Conservation (phyloP, 2,329 filamentous ascomycete genomes). For the Fusarium abutilonis region DNA sequence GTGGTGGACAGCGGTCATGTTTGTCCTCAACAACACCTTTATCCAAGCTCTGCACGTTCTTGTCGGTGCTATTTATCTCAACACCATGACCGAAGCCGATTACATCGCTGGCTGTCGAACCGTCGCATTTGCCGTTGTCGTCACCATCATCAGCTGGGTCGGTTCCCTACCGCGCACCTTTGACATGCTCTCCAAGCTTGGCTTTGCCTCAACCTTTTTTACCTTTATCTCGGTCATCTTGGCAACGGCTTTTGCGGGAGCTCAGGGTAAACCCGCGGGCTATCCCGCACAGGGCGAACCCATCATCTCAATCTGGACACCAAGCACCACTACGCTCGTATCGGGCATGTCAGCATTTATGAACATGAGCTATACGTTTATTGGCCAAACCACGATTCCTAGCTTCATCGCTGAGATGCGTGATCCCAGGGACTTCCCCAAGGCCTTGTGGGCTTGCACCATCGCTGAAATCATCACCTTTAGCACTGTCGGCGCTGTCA, state of each 20-base stretch:
- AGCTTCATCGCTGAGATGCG: constrained; percentile 97
- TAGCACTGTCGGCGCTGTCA: constrained; percentile 79
- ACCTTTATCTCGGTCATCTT: constrained; percentile 89
- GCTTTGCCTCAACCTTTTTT: constrained; percentile 81
- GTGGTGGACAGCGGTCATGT: constrained; percentile 81
- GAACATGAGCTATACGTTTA: constrained; percentile 96
- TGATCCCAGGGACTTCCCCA: constrained; percentile 82
- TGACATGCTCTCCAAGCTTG: constrained; percentile 78
- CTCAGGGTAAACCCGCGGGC: constrained; percentile 76
- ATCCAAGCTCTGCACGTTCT: constrained; percentile 85
- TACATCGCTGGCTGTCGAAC: constrained; percentile 73
- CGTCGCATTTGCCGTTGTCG: constrained; percentile 78
- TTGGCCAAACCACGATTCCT: constrained; percentile 91
- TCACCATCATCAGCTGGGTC: constrained; percentile 77
- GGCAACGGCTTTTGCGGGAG: constrained; percentile 82
- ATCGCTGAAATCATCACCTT: constrained; percentile 88
- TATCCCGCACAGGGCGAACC: constrained; percentile 70
- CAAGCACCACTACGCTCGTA: constrained; percentile 79
- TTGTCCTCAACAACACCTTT: constrained; percentile 91
- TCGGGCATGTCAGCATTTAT: constrained; percentile 85
- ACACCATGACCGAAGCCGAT: constrained; percentile 80
- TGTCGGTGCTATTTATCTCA: constrained; percentile 84
- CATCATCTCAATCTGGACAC: constrained; percentile 72
- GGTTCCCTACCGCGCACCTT: constrained; percentile 89
- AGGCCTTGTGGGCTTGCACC: constrained; percentile 89